Base-by-base conservation (phyloP, 352 stramenopile species). In the Pythium sukuiense region DNA sequence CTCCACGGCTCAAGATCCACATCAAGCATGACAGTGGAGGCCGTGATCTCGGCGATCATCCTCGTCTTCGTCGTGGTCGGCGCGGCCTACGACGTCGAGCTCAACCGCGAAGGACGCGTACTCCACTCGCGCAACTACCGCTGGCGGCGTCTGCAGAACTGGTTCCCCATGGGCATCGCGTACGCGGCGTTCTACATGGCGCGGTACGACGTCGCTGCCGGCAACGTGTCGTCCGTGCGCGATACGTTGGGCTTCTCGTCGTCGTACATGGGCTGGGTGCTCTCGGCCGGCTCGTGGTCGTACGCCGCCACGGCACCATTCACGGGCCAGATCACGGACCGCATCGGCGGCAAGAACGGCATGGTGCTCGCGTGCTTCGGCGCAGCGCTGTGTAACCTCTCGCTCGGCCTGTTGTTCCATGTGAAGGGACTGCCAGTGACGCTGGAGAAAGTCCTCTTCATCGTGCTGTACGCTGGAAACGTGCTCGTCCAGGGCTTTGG, bases 151-250 rank as follows among this genome's bases (percentile, higher is more conserved):
- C 71, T 90, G 20, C 73, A 84, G 61, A 90, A 92, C 64, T 90
- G 80, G 80, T 88, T 92, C 67, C 81, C 83, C 7, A 88, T 92
- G 79, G 81, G 84, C 43, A 62, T 90, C 13, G 81, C 81, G 30
- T 89, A 92, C 59, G 80, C 83, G 1, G 80, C 81, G 26, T 92
- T 92, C 70, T 90, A 92, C 74, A 92, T 89, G 83, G 80, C 83
- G 35, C 72, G 83, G 16, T 92, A 92, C 65, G 82, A 90, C 50
- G 83, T 92, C 14, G 73, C 80, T 27, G 84, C 83, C 0, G 84
- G 84, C 41, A 92, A 92, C 65, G 73, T 92, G n/a, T 73, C 74
- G 32, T 72, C 69, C 0, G 71, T 90, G 24, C 81, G 81, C 26
- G 71, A 80, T 37, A 48, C 76, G 26, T 66, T 92, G 45, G 72